These are phyloP conservation scores for Cystobasidium ongulense DNA, from an alignment of 768 basidiomycete species.

Conservation along the genomic window DNA sequence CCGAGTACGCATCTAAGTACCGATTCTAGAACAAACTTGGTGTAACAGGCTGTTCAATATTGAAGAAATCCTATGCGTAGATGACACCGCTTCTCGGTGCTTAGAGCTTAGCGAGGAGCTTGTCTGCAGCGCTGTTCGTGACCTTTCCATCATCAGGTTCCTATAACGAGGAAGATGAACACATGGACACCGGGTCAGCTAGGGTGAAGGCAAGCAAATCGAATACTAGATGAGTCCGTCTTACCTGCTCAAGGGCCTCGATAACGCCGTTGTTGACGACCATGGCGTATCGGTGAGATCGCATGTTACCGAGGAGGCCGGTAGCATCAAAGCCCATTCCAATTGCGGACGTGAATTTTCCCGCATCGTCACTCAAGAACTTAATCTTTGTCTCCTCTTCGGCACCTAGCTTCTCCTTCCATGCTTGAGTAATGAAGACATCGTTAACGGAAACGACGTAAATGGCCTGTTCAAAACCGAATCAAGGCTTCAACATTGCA, in stretches of 20 bases:
- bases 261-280: constrained; percentile 22
- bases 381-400: background rate
- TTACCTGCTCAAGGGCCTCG: constrained; percentile 10
- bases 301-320: constrained; percentile 3
- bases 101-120: constrained; percentile 20
- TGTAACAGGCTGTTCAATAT: too few species aligned
- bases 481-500: background rate
- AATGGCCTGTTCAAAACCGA: background rate
- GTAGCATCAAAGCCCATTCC: constrained; percentile 18
- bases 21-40: too few species aligned
- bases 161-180: background rate
- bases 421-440: constrained; percentile 1
- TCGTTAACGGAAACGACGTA: constrained; percentile 31
- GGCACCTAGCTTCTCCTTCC: constrained; percentile 23
- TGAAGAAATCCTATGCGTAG: too few species aligned
- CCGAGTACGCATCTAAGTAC: too few species aligned
- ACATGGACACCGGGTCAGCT: background rate
- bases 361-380: constrained; percentile 16
- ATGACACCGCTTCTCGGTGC: background rate
- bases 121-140: background rate
- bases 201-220: background rate
- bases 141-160: constrained; percentile 1
- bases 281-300: constrained; percentile 15
- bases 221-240: background rate
- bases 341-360: constrained; percentile 11